phyloP scores from a whole-genome alignment of 2,329 filamentous ascomycete species.

The Pseudogymnoascus destructans region DNA sequence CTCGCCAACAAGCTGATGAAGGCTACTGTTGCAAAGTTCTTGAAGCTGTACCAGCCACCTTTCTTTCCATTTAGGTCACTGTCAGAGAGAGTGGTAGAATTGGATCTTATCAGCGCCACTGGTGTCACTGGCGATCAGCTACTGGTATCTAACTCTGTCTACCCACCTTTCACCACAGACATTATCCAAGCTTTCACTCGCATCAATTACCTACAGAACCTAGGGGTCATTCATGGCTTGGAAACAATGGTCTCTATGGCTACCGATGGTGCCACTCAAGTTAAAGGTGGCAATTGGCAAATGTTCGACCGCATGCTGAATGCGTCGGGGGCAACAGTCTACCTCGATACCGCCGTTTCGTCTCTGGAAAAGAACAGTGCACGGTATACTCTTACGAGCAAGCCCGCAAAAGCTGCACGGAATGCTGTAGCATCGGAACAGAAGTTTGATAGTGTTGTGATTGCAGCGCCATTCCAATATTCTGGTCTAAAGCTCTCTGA shows the following conservation, averaged over 20 bases:
- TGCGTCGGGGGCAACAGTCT: slow-evolving; percentile 45
- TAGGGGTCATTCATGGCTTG: slow-evolving; percentile 74
- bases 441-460: slow-evolving; percentile 63
- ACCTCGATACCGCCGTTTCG: slow-evolving; percentile 55
- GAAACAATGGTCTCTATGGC: slow-evolving; percentile 85
- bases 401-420: slow-evolving; percentile 10
- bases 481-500: slow-evolving; percentile 52
- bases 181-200: slow-evolving; percentile 83
- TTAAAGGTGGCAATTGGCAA: slow-evolving; percentile 82
- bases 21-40: slow-evolving; percentile 55
- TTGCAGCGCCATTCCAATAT: slow-evolving; percentile 76
- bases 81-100: slow-evolving; percentile 50
- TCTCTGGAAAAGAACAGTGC: slow-evolving; percentile 40
- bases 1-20: slow-evolving; percentile 61
- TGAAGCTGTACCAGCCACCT: slow-evolving; percentile 67
- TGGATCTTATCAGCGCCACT: slow-evolving; percentile 54
- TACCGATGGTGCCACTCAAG: slow-evolving; percentile 65
- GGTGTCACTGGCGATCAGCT: slow-evolving; percentile 61
- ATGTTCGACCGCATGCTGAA: slow-evolving; percentile 79
- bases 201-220: slow-evolving; percentile 88
- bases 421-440: slow-evolving; percentile 14
- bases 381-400: slow-evolving; percentile 35
- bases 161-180: slow-evolving; percentile 55
- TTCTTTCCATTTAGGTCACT: slow-evolving; percentile 76
- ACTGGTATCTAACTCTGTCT: slow-evolving; percentile 48